phyloP scores from a whole-genome alignment of 192 early-diverging fungal species.

The Backusella macrospora region DNA sequence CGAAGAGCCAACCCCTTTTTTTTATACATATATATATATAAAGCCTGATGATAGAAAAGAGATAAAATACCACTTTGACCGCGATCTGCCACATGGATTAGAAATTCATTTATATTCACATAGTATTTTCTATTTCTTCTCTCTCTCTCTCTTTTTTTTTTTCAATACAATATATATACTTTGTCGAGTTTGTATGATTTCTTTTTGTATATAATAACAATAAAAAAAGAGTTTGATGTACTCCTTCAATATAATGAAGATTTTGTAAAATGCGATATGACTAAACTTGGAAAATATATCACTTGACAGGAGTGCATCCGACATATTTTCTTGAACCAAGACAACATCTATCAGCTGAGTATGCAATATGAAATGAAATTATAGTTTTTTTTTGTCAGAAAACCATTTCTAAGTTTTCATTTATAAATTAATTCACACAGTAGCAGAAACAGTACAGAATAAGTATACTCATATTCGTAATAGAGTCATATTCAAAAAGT shows the following conservation, averaged over 20 bases:
- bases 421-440: too few species aligned
- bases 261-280: background rate
- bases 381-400: too few species aligned
- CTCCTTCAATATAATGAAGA: background rate
- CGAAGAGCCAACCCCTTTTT: too few species aligned
- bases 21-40: background rate
- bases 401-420: too few species aligned
- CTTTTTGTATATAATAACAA: too few species aligned
- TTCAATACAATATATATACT: background rate
- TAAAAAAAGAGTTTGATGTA: background rate
- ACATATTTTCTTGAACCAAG: too few species aligned
- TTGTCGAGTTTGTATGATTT: background rate
- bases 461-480: too few species aligned
- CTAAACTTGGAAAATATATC: background rate
- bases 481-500: too few species aligned
- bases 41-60: background rate
- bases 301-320: background rate
- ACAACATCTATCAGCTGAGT: too few species aligned
- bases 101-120: background rate
- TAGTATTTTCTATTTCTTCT: background rate
- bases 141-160: background rate
- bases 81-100: constrained; percentile 1
- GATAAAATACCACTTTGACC: background rate
- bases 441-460: too few species aligned
- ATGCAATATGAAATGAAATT: too few species aligned